Base-by-base conservation (phyloP, 257 asterid species). In the Thymus quinquecostatus region DNA sequence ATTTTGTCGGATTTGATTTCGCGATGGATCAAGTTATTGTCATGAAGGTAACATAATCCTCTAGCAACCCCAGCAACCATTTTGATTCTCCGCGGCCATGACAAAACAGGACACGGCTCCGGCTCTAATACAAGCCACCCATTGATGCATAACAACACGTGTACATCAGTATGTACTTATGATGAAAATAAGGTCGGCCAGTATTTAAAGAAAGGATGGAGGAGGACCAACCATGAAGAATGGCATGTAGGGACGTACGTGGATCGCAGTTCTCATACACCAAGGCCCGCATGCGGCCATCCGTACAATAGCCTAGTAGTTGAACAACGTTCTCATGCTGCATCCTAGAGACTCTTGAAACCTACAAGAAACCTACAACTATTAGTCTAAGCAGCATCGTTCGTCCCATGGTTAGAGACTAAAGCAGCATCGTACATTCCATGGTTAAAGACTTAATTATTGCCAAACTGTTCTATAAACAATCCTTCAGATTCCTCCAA, bases 241-340 rank as follows among this genome's bases (percentile, higher is more conserved):
- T 81, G 76, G 85, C 86, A 36, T 85, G 90, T 57, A 87, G 81
- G 44, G 92, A 87, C 45, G 89, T 89, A 74, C 67, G 78, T 48
- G 88, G 63, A 10, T 88, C 87, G 75, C 65, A 81, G 21, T 21
- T 21, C 70, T 84, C 92, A 59, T 79, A 84, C 34, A 86, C 88
- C 63, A 87, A 70, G 45, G 81, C 74, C 34, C 85, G 86, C 40
- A 78, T 75, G 44, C 84, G 86, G 40, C 82, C 81, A 33, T 78
- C 87, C 68, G 77, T 77, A 76, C 78, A 80, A 72, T 84, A 86
- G 47, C 90, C 90, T n/a, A 84, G 81, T 75, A 85, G 84, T 60
- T 75, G 81, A 41, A 85, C 86, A 29, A 83, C 78, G 38, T 87
- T 78, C 14, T 81, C 90, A 57, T 86, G 88, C 70, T 86, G 75